phyloP scores from a whole-genome alignment of 1,284 basidiomycete species.

The Coniophora puteana region DNA sequence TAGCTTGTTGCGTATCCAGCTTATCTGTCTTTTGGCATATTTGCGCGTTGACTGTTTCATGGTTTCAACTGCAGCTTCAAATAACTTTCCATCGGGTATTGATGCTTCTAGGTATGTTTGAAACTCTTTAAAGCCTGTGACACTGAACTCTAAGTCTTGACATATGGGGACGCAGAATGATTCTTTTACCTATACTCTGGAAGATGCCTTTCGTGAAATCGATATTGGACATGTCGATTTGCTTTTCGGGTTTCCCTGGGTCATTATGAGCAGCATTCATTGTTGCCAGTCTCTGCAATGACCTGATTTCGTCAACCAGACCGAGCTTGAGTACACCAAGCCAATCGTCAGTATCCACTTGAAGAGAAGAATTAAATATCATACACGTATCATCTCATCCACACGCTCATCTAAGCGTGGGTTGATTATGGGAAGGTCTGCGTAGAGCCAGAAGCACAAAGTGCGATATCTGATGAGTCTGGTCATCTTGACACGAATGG shows the following conservation, averaged over 20 bases:
- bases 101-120: slow-evolving; percentile 52
- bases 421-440: slow-evolving; percentile 63
- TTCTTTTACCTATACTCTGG: slow-evolving; percentile 81
- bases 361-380: not conserved
- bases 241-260: too few species aligned
- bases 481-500: slow-evolving; percentile 1
- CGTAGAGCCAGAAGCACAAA: slow-evolving; percentile 91
- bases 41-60: slow-evolving; percentile 90
- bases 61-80: slow-evolving; percentile 60
- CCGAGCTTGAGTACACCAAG: slow-evolving; percentile 54
- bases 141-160: slow-evolving; percentile 3
- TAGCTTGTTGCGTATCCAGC: slow-evolving; percentile 92
- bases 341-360: slow-evolving; percentile 7
- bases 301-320: slow-evolving; percentile 78
- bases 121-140: slow-evolving; percentile 88
- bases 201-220: slow-evolving; percentile 86
- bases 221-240: slow-evolving; percentile 13
- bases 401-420: slow-evolving; percentile 77
- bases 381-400: slow-evolving; percentile 86
- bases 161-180: not conserved
- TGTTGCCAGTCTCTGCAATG: slow-evolving; percentile 38
- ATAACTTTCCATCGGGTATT: slow-evolving; percentile 40
- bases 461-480: slow-evolving; percentile 63
- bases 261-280: not conserved
- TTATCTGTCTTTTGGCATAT: slow-evolving; percentile 90